phyloP scores from a whole-genome alignment of 2,329 filamentous ascomycete species.

The Stemphylium lycopersici region DNA sequence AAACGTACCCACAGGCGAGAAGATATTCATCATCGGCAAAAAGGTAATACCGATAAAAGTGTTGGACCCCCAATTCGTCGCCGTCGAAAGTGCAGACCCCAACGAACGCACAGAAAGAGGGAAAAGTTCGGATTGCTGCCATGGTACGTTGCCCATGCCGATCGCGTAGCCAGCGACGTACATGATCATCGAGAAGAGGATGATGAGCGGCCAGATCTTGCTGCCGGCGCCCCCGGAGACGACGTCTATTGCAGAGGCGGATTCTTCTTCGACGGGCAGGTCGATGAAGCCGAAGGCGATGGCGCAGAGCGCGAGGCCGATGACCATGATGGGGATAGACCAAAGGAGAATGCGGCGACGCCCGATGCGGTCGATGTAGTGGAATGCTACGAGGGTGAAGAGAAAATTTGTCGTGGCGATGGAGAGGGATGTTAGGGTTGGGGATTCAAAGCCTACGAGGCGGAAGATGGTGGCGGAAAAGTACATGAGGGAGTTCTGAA shows the following conservation, averaged over 20 bases:
- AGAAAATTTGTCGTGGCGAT: slow-evolving; percentile 55
- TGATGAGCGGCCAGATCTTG: slow-evolving; percentile 50
- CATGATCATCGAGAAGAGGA: slow-evolving; percentile 77
- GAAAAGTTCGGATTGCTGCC: slow-evolving; percentile 94
- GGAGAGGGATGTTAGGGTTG: slow-evolving; percentile 53
- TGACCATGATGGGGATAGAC: slow-evolving; percentile 83
- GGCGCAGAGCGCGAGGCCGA: slow-evolving; percentile 73
- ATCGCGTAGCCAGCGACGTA: slow-evolving; percentile 88
- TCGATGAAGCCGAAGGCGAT: slow-evolving; percentile 73
- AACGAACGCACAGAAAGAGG: slow-evolving; percentile 75
- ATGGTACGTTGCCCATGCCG: slow-evolving; percentile 89
- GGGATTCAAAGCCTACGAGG: slow-evolving; percentile 54
- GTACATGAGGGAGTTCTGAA: slow-evolving; percentile 56
- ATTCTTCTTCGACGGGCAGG: slow-evolving; percentile 41
- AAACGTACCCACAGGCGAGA: slow-evolving; percentile 80
- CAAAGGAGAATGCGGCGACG: slow-evolving; percentile 70
- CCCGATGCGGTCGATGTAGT: slow-evolving; percentile 53
- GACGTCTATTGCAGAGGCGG: not conserved
- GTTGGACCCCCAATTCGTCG: slow-evolving; percentile 87
- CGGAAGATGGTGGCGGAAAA: slow-evolving; percentile 57
- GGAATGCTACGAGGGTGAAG: slow-evolving; percentile 55
- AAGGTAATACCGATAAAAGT: slow-evolving; percentile 87
- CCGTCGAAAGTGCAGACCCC: slow-evolving; percentile 75
- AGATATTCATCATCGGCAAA: slow-evolving; percentile 78
- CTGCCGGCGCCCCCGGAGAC: slow-evolving; percentile 9